Percentiles rank a stretch among this genome's conserved stretches.
Conservation (phyloP, 2,329 filamentous ascomycete genomes). For the Colletotrichum zoysiae region DNA sequence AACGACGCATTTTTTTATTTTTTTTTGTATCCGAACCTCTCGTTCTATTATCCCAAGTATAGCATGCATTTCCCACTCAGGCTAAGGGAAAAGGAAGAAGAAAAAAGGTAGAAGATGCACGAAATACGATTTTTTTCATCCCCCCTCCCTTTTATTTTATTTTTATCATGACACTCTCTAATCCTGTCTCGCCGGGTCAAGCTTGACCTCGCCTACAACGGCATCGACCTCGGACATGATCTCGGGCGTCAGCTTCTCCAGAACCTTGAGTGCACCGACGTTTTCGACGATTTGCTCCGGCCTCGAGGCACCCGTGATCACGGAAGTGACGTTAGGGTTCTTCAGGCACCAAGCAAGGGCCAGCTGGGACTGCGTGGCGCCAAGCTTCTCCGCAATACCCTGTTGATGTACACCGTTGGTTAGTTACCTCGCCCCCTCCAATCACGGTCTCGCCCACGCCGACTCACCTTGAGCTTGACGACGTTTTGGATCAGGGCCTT, state of each 20-base stretch:
- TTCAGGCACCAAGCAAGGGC: constrained; percentile 67
- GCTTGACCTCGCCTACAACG: constrained; percentile 47
- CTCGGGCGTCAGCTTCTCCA: constrained; percentile 63
- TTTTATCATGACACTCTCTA: constrained; percentile 30
- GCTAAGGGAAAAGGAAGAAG: background rate
- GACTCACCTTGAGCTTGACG: constrained; percentile 52
- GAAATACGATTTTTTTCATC: constrained; percentile 5
- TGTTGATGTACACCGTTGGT: constrained; percentile 43
- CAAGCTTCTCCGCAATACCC: constrained; percentile 69
- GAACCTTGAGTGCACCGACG: constrained; percentile 58
- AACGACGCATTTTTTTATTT: constrained; percentile 8
- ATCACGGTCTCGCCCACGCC: constrained; percentile 6
- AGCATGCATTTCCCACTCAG: constrained; percentile 22
- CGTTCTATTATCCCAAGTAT: constrained; percentile 13
- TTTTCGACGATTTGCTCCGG: constrained; percentile 66
- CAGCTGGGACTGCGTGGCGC: constrained; percentile 63
- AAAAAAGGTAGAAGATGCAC: background rate
- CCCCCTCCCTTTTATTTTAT: background rate
- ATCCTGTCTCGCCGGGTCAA: constrained; percentile 43
- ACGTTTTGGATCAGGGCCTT: constrained; percentile 61
- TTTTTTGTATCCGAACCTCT: background rate
- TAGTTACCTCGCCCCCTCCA: constrained; percentile 11
- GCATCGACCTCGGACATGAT: constrained; percentile 64
- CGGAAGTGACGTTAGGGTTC: constrained; percentile 65
- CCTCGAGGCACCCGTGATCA: constrained; percentile 65